Evolutionary conservation across 257 asterid species (phyloP), one percentile per base, ranked within the genome.

Genomic region (Solanum peruvianum): DNA sequence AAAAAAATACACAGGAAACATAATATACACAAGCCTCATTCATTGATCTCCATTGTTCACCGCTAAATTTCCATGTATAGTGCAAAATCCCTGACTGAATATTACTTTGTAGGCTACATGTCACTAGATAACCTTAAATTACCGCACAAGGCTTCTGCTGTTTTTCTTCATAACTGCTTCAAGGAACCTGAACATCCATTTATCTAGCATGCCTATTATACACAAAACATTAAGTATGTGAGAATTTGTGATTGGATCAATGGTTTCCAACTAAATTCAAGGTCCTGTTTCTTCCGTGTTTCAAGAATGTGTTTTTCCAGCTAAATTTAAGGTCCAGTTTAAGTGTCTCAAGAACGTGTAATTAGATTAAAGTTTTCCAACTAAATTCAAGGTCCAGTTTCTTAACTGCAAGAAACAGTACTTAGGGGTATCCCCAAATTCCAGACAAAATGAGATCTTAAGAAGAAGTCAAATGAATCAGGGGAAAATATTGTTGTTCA

Each of bases 151-250:
- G 71, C 89, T 91, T 91, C 94, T 90, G 47, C 94, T 85, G 16
- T 90, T 92, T 47, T 96, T 96, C 88, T 94, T 93, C 58, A 94
- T 89, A 88, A 96, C 41, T 52, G 94, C 91, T 91, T 94, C 99
- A 76, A 96, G 86, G 85, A 95, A 86, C 89, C 97, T 92, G 92
- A 89, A 92, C 98, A 93, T 95, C 99, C 99, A 97, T 93, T 91
- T 93, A 90, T 96, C 99, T 80, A 97, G 95, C 99, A 97, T 93
- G 84, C 99, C 99, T 97, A 95, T 84, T 67, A 85, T 56, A 52
- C 58, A 81, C 23, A 72, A 62, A 78, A 49, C 7, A 85, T 69
- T 31, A 49, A 64, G 64, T 16, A 80, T 27, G 44, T 47, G 64
- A 78, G 84, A 27, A 78, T 25, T n/a, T 78, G 66, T 45, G 27